Evolutionary conservation across 73 alveolate genomes (phyloP), one percentile per base, ranked within the genome.

Genomic region (Durusdinium trenchii): DNA sequence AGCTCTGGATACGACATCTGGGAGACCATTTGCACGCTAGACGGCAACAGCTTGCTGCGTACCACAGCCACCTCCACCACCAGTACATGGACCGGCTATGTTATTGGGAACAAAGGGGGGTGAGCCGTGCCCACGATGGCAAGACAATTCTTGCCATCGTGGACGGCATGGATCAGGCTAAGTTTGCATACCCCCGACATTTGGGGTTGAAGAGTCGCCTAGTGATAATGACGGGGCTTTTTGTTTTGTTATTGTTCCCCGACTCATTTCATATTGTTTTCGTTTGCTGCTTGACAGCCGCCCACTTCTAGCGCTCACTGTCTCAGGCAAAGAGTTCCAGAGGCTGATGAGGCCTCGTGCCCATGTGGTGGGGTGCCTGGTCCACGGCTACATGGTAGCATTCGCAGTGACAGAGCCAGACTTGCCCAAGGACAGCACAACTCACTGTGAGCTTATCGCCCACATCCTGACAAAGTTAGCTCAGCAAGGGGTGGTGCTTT

Each of bases 111-210:
- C 0, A 1, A 38, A 36, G 95, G 3, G 95, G 81, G 0, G 28
- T 30, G 45, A n/a, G 61, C 23, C 79, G 95, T 10, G 20, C 30
- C 18, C 43, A 32, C 10, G n/a, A n/a, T n/a, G 82, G 62, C 3
- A 1, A 2, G 23, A 61, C n/a, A 40, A 10, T 86, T 2, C 2
- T 14, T 0, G 42, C 38, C 10, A 86, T 86, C 5, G 36, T 28
- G 1, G 95, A 86, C 82, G 95, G 95, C 14, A 86, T 86, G 95
- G 95, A 86, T 6, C 95, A 86, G 46, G 81, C 47, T 0, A 86
- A 86, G 47, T 52, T 36, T 35, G 38, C 40, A 12, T 30, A 40
- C 26, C 95, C 95, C 6, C 42, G 95, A 0, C 43, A n/a, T 30
- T 18, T 61, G 2, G 16, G 28, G 32, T 0, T 86, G 81, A 51